These are phyloP conservation scores for Phascolomyces articulosus DNA, from an alignment of 371 early-diverging fungal genomes.

Conservation along the genomic window DNA sequence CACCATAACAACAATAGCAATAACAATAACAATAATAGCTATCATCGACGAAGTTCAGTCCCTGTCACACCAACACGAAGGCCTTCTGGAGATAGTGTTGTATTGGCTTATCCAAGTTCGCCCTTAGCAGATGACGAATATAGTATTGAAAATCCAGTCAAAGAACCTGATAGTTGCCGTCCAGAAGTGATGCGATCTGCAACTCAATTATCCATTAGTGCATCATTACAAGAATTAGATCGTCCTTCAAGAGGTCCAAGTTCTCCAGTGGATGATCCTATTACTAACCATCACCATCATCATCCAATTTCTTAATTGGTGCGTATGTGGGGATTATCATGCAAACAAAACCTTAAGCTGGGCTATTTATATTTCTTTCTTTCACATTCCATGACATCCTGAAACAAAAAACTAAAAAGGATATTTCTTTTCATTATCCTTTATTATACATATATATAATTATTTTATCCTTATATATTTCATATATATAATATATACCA, in stretches of 20 bases:
- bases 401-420: too few relatives aligned
- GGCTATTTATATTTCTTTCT: too few relatives aligned
- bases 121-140: slow-evolving; percentile 38
- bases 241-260: slow-evolving; percentile 5
- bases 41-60: slow-evolving; percentile 17
- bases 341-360: too few relatives aligned
- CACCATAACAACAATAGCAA: too few relatives aligned
- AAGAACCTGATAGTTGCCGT: slow-evolving; percentile 45
- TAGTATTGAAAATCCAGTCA: slow-evolving; percentile 34
- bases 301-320: too few relatives aligned
- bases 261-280: background rate
- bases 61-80: slow-evolving; percentile 20
- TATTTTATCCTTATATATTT: too few relatives aligned
- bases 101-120: slow-evolving; percentile 29
- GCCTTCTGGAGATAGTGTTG: slow-evolving; percentile 37
- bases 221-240: slow-evolving; percentile 36
- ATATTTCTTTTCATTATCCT: too few relatives aligned
- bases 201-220: slow-evolving; percentile 46
- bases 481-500: too few relatives aligned
- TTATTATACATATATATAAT: too few relatives aligned
- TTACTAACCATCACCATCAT: background rate
- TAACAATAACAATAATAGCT: too few relatives aligned
- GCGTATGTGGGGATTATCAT: too few relatives aligned
- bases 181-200: slow-evolving; percentile 52
- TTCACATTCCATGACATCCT: too few relatives aligned